Conservation (phyloP, 768 basidiomycete species). For the Tephrocybe sp. region DNA sequence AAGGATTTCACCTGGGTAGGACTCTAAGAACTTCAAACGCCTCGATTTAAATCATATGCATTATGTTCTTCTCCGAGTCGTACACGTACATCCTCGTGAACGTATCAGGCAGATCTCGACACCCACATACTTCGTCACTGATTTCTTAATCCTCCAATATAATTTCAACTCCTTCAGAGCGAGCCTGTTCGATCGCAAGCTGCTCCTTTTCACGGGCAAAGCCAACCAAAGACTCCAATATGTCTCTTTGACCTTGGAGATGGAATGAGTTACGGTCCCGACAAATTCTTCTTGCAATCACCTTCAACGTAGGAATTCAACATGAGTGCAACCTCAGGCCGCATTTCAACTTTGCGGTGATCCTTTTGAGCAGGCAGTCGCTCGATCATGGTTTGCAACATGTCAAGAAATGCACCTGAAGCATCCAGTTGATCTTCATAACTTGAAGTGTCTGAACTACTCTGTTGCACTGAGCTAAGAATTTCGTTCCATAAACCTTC, state of each 20-base stretch:
- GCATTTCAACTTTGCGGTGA: conserved; percentile 25
- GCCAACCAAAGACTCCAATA: conserved; percentile 49
- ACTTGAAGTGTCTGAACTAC: conserved; percentile 23
- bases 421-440: conserved; percentile 71
- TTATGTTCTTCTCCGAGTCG: no score
- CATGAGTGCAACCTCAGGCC: conserved; percentile 65
- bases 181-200: conserved; percentile 45
- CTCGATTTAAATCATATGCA: no score
- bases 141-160: conserved; percentile 41
- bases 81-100: no score
- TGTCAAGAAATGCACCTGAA: conserved; percentile 60
- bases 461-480: conserved; percentile 27
- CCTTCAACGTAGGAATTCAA: conserved; percentile 66
- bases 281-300: conserved; percentile 19
- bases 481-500: conserved; percentile 64
- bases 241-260: conserved; percentile 54
- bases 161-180: conserved; percentile 51
- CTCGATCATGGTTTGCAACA: conserved; percentile 53
- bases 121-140: no score
- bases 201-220: conserved; percentile 48
- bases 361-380: conserved; percentile 40
- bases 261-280: not conserved
- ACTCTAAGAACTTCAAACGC: conserved; percentile 22
- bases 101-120: no score
- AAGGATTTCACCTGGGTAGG: conserved; percentile 41